Conservation (phyloP, 345 rosid genomes). For the Punica granatum region DNA sequence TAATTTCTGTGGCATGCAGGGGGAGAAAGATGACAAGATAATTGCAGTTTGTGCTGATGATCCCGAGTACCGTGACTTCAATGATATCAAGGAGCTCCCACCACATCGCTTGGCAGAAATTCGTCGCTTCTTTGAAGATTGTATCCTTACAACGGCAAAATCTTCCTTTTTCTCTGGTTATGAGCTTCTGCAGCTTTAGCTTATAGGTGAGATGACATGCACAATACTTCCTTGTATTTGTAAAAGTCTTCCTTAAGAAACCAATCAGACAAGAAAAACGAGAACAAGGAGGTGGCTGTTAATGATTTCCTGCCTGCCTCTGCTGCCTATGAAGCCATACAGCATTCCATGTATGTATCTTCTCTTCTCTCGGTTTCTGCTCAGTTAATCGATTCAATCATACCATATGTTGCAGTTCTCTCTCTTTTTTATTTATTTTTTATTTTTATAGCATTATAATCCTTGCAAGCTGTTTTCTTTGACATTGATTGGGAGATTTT, state of each 20-base stretch:
- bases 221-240: not conserved
- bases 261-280: conserved; percentile 86
- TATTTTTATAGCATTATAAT: not conserved
- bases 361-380: not conserved
- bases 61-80: conserved; percentile 90
- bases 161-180: not conserved
- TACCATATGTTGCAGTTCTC: not conserved
- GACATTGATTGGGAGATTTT: not conserved
- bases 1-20: conserved; percentile 33
- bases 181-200: not conserved
- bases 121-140: conserved; percentile 98
- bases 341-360: conserved; percentile 75
- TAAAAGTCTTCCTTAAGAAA: conserved; percentile 13
- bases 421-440: too few relatives aligned
- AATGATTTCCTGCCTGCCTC: conserved; percentile 81
- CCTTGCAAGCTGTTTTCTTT: not conserved
- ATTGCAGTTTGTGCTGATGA: conserved; percentile 99
- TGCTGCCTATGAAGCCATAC: conserved; percentile 69
- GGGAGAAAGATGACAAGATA: conserved; percentile 99
- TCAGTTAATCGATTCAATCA: not conserved
- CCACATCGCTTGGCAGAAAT: conserved; percentile 99
- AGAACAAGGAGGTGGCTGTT: conserved; percentile 99
- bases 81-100: conserved; percentile 85
- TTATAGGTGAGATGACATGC: too few relatives aligned
- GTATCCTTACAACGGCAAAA: conserved; percentile 29